These are phyloP conservation scores for Ceratocystis lukuohia DNA, from an alignment of 2,329 filamentous ascomycete species.

Conservation along the genomic window DNA sequence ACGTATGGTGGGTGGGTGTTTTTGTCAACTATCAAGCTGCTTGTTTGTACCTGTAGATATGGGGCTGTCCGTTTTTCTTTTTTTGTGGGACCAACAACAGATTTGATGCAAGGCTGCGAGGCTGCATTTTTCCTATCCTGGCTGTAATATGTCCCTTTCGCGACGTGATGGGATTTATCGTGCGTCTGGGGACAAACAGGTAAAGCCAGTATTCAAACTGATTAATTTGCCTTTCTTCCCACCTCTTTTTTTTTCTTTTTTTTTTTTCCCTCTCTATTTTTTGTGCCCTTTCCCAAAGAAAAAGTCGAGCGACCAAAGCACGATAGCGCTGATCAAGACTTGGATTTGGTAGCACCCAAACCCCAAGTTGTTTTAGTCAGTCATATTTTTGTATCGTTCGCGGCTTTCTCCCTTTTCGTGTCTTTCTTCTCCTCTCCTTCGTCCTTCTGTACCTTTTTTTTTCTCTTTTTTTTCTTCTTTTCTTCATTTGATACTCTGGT, in stretches of 20 bases:
- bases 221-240: not conserved
- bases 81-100: not conserved
- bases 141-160: not conserved
- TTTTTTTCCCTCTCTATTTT: not conserved
- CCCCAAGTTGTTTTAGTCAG: not conserved
- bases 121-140: constrained; percentile 1
- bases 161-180: not conserved
- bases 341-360: not conserved
- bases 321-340: not conserved
- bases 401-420: not conserved
- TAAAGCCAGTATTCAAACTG: no score
- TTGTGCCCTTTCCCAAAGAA: not conserved
- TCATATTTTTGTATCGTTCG: not conserved
- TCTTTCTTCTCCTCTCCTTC: not conserved
- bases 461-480: not conserved
- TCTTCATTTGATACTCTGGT: not conserved
- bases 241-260: not conserved
- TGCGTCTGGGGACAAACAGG: not conserved
- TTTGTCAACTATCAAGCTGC: no score
- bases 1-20: no score
- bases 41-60: no score
- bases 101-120: not conserved
- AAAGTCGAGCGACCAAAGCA: not conserved
- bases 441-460: not conserved
- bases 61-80: not conserved